Conservation (phyloP, 2,329 filamentous ascomycete genomes). For the Ceratocystis alfenasii region DNA sequence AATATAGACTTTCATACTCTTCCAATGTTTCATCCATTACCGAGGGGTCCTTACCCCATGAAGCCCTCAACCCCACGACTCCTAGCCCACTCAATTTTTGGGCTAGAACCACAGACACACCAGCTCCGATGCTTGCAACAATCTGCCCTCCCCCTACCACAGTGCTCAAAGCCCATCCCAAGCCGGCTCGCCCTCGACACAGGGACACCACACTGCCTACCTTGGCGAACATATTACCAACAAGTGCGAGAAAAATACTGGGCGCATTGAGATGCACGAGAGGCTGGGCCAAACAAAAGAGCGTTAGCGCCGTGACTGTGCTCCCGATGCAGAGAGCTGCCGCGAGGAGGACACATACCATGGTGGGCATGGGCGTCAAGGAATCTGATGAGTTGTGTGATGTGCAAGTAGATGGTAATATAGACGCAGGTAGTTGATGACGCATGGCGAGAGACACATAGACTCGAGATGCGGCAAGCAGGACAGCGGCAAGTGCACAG, state of each 20-base stretch:
- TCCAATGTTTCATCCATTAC: too few species aligned
- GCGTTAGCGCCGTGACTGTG: background rate
- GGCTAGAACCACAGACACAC: background rate
- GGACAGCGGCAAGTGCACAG: background rate
- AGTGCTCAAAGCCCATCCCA: background rate
- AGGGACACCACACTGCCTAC: background rate
- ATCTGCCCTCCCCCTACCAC: background rate
- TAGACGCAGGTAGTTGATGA: background rate
- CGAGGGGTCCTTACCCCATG: background rate
- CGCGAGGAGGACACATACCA: background rate
- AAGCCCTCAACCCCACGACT: background rate
- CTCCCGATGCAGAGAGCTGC: background rate
- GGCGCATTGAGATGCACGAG: background rate
- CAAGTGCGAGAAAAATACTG: background rate
- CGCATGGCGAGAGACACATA: background rate
- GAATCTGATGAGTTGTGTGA: too few species aligned
- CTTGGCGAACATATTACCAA: background rate
- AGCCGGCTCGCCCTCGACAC: background rate
- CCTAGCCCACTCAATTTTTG: background rate
- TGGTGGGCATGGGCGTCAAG: background rate
- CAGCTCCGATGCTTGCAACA: background rate
- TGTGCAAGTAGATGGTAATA: background rate
- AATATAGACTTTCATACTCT: background rate
- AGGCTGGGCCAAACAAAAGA: background rate
- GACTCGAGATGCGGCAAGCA: background rate